Evolutionary conservation across 768 basidiomycete species (phyloP).

Genomic region (Gyrodon lividus): DNA sequence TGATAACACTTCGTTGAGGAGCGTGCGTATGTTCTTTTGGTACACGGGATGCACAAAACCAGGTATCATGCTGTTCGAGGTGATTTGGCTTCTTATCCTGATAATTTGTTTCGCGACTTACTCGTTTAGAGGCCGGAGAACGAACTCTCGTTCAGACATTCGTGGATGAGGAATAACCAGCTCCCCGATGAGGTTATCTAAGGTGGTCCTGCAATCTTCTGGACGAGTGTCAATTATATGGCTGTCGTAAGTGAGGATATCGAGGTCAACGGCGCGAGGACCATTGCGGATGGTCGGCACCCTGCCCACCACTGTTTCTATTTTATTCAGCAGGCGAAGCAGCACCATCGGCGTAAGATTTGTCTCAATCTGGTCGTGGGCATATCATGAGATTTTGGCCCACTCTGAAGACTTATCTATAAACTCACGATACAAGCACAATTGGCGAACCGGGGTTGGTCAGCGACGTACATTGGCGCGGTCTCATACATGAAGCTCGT

Average conservation of each 20-base stretch:
- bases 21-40: slow-evolving; percentile 42
- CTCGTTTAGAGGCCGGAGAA: slow-evolving; percentile 86
- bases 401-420: not conserved
- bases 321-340: slow-evolving; percentile 62
- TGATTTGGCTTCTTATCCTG: not conserved
- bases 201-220: slow-evolving; percentile 46
- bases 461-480: slow-evolving; percentile 91
- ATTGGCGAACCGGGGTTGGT: slow-evolving; percentile 88
- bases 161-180: slow-evolving; percentile 85
- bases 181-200: slow-evolving; percentile 61
- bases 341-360: slow-evolving; percentile 58
- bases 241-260: slow-evolving; percentile 76
- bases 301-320: slow-evolving; percentile 77
- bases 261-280: slow-evolving; percentile 87
- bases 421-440: slow-evolving; percentile 82
- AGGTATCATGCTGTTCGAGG: slow-evolving; percentile 69
- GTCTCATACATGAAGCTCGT: slow-evolving; percentile 94
- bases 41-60: slow-evolving; percentile 63
- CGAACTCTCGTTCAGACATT: slow-evolving; percentile 86
- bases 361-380: slow-evolving; percentile 68
- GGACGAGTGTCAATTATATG: slow-evolving; percentile 56
- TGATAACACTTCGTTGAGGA: slow-evolving; percentile 44
- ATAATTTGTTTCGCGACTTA: slow-evolving; percentile 32
- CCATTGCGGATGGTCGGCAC: slow-evolving; percentile 79
- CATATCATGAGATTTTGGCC: not conserved